A percentile compares a stretch with the other conserved stretches of the same genome.
Conservation (phyloP, 768 basidiomycete genomes). For the Vishniacozyma victoriae region DNA sequence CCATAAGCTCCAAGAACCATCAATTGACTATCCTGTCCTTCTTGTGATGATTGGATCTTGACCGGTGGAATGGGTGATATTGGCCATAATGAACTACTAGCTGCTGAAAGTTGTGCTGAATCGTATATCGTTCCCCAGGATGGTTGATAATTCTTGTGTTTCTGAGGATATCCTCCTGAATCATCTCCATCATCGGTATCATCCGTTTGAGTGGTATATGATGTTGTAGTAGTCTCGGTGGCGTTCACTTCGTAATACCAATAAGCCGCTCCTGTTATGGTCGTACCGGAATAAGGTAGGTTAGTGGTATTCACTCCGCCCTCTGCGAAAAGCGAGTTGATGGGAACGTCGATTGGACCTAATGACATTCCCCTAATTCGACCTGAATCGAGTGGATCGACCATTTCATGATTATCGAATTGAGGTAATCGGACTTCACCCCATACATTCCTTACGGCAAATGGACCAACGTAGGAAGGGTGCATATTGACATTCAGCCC, state of each 20-base stretch:
- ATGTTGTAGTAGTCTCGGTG: neutral
- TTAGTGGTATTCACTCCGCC: slow-evolving; percentile 15
- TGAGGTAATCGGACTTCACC: slow-evolving; percentile 22
- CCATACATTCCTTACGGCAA: slow-evolving; percentile 27
- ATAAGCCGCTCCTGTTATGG: slow-evolving; percentile 14
- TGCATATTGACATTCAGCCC: slow-evolving; percentile 28
- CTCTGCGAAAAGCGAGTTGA: slow-evolving; percentile 3
- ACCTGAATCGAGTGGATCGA: slow-evolving; percentile 22
- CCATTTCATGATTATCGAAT: neutral
- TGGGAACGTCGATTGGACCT: slow-evolving; percentile 13
- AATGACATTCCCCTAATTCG: slow-evolving; percentile 17
- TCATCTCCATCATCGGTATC: neutral
- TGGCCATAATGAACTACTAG: neutral
- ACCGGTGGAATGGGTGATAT: neutral
- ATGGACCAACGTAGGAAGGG: slow-evolving; percentile 40
- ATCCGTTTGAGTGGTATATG: neutral
- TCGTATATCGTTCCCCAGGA: neutral
- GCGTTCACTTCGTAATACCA: slow-evolving; percentile 7
- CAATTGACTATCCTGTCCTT: slow-evolving; percentile 13
- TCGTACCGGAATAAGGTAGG: slow-evolving; percentile 6
- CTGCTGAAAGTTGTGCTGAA: neutral
- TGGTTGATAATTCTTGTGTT: neutral
- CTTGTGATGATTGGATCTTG: slow-evolving; percentile 2
- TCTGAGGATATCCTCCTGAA: neutral
- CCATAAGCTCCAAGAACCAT: slow-evolving; percentile 26